Percentiles rank a stretch among this genome's conserved stretches.
phyloP scores from a whole-genome alignment of 139 green algal species.

The Zygnema circumcarinatum region DNA sequence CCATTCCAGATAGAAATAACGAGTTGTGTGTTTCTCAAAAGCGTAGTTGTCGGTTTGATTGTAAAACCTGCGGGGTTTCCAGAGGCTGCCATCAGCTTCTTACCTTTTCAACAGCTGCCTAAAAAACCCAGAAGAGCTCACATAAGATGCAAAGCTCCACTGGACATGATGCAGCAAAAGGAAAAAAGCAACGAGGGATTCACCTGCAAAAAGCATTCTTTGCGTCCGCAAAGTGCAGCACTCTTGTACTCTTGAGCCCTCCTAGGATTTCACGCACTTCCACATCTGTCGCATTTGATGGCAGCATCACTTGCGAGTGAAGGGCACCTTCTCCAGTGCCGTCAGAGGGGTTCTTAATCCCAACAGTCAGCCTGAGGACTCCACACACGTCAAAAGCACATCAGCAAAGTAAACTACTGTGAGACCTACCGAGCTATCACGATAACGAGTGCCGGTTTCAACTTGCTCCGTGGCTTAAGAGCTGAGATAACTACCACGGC shows the following conservation, averaged over 20 bases:
- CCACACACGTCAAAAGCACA: neutral
- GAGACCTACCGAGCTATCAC: too few species aligned
- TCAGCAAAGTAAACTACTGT: neutral
- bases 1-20: neutral
- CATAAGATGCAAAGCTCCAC: neutral
- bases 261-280: constrained; percentile 21
- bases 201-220: constrained; percentile 40
- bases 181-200: neutral
- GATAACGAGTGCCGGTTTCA: too few species aligned
- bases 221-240: constrained; percentile 21
- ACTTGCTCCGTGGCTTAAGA: too few species aligned
- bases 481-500: too few species aligned
- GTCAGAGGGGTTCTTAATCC: neutral
- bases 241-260: neutral
- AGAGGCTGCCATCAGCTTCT: neutral
- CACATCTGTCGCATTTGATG: constrained; percentile 20
- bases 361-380: neutral
- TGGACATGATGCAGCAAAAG: neutral
- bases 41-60: neutral
- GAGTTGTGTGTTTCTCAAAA: neutral
- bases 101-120: neutral
- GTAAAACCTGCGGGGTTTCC: neutral
- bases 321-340: neutral
- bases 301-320: constrained; percentile 26
- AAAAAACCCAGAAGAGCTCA: neutral